These are phyloP conservation scores for Hibiscus mutabilis DNA, from an alignment of 345 rosid genomes.

Conservation along the genomic window DNA sequence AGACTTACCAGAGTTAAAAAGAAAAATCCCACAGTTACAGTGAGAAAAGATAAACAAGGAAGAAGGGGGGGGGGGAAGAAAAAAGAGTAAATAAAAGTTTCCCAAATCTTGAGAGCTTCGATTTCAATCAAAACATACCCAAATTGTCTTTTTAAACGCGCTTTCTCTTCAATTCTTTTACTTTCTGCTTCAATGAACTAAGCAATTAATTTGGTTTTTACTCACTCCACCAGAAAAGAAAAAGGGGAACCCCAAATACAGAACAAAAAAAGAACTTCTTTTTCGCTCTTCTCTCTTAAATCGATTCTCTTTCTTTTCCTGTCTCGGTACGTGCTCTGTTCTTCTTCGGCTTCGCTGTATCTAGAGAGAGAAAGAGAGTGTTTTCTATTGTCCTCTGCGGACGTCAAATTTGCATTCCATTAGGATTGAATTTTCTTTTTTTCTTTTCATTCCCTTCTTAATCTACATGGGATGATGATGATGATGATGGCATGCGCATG, in stretches of 20 bases:
- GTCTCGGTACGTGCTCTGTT: constrained; percentile 38
- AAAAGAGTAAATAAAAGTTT: background rate
- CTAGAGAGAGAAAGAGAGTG: constrained; percentile 32
- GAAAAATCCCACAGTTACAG: constrained; percentile 1
- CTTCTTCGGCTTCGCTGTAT: constrained; percentile 76
- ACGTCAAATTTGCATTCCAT: constrained; percentile 63
- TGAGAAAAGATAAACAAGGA: background rate
- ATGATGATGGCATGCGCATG: background rate
- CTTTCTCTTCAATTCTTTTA: background rate
- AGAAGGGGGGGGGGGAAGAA: background rate
- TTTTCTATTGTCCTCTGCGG: constrained; percentile 49
- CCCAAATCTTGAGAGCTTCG: constrained; percentile 11
- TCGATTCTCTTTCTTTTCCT: constrained; percentile 12
- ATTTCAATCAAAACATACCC: constrained; percentile 7
- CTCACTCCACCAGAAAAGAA: background rate
- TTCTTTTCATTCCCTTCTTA: constrained; percentile 18
- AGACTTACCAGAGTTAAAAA: constrained; percentile 24
- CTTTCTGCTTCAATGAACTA: background rate
- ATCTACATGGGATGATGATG: background rate
- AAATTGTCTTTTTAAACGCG: constrained; percentile 14
- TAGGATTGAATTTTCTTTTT: constrained; percentile 33
- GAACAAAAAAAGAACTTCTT: background rate
- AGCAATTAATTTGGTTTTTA: constrained; percentile 8
- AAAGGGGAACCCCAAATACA: no score
- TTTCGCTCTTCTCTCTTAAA: constrained; percentile 9